Evolutionary conservation across 805 yeast genomes (phyloP), one percentile per base, ranked within the genome.

Genomic region (Pichia membranifaciens): DNA sequence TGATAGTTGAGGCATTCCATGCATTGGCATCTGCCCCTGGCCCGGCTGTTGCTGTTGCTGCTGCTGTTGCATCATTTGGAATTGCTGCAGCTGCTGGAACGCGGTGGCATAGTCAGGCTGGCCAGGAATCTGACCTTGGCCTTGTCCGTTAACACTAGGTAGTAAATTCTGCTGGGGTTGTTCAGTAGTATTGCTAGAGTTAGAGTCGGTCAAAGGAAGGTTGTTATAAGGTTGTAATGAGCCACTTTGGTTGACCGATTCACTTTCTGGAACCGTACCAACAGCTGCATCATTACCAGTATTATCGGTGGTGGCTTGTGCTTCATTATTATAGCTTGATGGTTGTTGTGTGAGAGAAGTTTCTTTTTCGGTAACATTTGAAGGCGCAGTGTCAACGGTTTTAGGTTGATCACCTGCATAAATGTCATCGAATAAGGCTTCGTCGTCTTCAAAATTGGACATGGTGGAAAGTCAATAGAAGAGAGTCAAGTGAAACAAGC

Each of bases 371-470:
- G 56, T 53, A 16, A 50, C 51, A 18, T 48, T 51, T 36, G 57
- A 53, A 38, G 41, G 40, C 17, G 37, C 45, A 31, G 45, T 47
- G 10, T 33, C 66, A 17, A 38, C 49, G 5, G 48, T 64, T 42
- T 57, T 43, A 45, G 55, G 52, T 48, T 59, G 50, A 32, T 61
- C 65, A 41, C 57, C 68, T 28, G 62, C 64, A 56, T 90, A 90
- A 69, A 90, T 87, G 65, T 90, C 96, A 69, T 89, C 95, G 67
- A 90, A 90, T 65, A 86, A 82, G 59, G 87, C 91, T 66, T 89
- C 96, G 69, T 90, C 97, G 70, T 89, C 96, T 69, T 88, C 96
- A 51, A 84, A 77, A 48, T 71, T 67, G 51, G 84, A 77, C 85
- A 81, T 81, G 47, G 48, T 67, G 41, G 18, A 36, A 21, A 13